Percentiles rank a stretch among this genome's conserved stretches.
Evolutionary conservation across 202 grass and related monocot genomes (phyloP).

Genomic region (Panicum hallii): DNA sequence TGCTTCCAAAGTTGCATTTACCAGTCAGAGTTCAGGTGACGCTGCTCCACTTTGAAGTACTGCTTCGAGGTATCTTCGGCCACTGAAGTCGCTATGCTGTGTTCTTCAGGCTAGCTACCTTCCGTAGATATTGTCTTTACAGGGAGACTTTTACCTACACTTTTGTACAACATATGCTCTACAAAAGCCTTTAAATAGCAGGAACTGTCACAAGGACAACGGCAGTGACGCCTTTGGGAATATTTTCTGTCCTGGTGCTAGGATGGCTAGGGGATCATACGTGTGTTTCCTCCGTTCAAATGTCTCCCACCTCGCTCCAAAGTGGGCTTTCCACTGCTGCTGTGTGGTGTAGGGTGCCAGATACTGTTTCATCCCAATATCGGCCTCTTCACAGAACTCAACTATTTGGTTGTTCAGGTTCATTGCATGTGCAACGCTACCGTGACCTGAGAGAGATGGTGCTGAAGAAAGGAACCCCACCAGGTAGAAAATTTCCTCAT

Average conservation of each 20-base stretch:
- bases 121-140: conserved; percentile 52
- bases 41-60: conserved; percentile 39
- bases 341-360: conserved; percentile 84
- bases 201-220: conserved; percentile 52
- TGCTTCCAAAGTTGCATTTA: conserved; percentile 41
- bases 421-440: conserved; percentile 63
- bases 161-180: conserved; percentile 58
- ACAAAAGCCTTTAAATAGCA: conserved; percentile 45
- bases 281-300: conserved; percentile 80
- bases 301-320: conserved; percentile 87
- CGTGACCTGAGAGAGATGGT: conserved; percentile 56
- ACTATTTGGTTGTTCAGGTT: conserved; percentile 75
- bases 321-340: conserved; percentile 92
- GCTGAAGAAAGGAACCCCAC: conserved; percentile 80
- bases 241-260: conserved; percentile 87
- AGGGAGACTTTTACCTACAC: conserved; percentile 55
- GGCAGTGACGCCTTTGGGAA: conserved; percentile 69
- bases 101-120: conserved; percentile 43
- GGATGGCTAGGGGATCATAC: conserved; percentile 89
- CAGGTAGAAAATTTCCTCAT: conserved; percentile 88
- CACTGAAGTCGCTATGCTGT: conserved; percentile 25
- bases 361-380: conserved; percentile 87
- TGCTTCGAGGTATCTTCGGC: conserved; percentile 38
- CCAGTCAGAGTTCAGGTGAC: conserved; percentile 28
- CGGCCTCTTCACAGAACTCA: conserved; percentile 63